These are phyloP conservation scores for Globisporangium parvum DNA, from an alignment of 352 stramenopile species.

Conservation along the genomic window DNA sequence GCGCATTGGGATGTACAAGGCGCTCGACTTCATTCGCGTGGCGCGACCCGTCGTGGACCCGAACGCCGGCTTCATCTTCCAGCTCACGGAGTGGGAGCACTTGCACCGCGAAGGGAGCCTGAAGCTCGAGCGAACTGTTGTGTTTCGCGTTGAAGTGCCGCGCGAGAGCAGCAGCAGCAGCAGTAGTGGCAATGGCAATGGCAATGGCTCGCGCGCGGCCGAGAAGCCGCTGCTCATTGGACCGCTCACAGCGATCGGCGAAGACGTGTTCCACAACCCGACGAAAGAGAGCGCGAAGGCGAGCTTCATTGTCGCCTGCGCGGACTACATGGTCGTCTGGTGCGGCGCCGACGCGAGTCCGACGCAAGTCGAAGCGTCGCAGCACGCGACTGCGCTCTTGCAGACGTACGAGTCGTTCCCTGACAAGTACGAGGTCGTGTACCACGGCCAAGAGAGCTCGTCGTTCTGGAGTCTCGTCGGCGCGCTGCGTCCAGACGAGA, in stretches of 20 bases:
- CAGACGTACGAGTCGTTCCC: conserved; percentile 75
- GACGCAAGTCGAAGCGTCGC: conserved; percentile 47
- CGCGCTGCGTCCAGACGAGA: conserved; percentile 25
- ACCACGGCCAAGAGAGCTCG: conserved; percentile 59
- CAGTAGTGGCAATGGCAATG: conserved; percentile 12
- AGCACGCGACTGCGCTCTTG: conserved; percentile 55
- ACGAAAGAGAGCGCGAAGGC: conserved; percentile 43
- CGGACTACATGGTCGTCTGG: conserved; percentile 81
- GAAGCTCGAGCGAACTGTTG: conserved; percentile 39
- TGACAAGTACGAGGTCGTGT: conserved; percentile 62
- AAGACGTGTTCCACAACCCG: conserved; percentile 51
- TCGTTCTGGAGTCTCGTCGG: conserved; percentile 69
- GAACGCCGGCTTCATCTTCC: conserved; percentile 87
- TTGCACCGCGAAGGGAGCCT: conserved; percentile 44
- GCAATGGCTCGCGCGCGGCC: conserved; percentile 21
- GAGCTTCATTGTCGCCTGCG: conserved; percentile 66
- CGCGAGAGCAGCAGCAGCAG: conserved; percentile 16
- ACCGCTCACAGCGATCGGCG: conserved; percentile 36
- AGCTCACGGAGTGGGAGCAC: conserved; percentile 85
- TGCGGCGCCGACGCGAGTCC: conserved; percentile 53
- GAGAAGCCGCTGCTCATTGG: conserved; percentile 59
- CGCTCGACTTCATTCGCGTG: conserved; percentile 73
- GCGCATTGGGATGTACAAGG: conserved; percentile 71
- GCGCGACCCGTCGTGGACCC: conserved; percentile 73
- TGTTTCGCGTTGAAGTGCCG: conserved; percentile 72